Conservation (phyloP, 2,329 filamentous ascomycete genomes). For the Bipolaris gigantea region DNA sequence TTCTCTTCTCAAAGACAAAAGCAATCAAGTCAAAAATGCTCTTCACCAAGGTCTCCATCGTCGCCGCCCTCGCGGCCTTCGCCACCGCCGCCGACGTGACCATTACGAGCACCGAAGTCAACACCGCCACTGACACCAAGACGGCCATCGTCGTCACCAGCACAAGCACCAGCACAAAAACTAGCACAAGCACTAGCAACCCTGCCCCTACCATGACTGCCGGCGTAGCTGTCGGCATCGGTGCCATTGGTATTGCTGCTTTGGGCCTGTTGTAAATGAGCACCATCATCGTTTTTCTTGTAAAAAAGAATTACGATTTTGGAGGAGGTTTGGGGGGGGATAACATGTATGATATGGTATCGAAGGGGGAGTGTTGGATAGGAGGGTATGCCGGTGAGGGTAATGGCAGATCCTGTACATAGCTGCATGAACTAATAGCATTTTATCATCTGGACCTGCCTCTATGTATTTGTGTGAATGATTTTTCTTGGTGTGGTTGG, state of each 20-base stretch:
- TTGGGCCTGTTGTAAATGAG: slow-evolving; percentile 21
- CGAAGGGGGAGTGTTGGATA: too few species aligned
- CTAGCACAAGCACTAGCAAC: slow-evolving; percentile 2
- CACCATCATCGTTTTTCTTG: not conserved
- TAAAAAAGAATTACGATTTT: too few species aligned
- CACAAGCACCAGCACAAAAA: not conserved
- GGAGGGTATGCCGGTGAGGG: too few species aligned
- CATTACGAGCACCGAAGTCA: slow-evolving; percentile 29
- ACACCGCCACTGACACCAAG: not conserved
- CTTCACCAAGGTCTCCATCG: slow-evolving; percentile 29
- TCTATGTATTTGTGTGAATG: too few species aligned
- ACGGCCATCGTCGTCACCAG: not conserved
- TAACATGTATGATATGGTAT: too few species aligned
- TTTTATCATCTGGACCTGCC: too few species aligned
- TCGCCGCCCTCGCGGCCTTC: slow-evolving; percentile 25
- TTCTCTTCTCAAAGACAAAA: not conserved
- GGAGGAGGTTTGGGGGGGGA: too few species aligned
- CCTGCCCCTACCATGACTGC: slow-evolving; percentile 20
- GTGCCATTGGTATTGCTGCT: slow-evolving; percentile 21
- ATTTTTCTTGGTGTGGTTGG: too few species aligned
- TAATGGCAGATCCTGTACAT: too few species aligned
- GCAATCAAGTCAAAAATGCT: slow-evolving; percentile 21
- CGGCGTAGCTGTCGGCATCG: slow-evolving; percentile 24
- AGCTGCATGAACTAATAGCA: too few species aligned
- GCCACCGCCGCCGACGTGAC: slow-evolving; percentile 29